Evolutionary conservation across 2,329 filamentous ascomycete species (phyloP).

Genomic region (Coniochaeta sp.): DNA sequence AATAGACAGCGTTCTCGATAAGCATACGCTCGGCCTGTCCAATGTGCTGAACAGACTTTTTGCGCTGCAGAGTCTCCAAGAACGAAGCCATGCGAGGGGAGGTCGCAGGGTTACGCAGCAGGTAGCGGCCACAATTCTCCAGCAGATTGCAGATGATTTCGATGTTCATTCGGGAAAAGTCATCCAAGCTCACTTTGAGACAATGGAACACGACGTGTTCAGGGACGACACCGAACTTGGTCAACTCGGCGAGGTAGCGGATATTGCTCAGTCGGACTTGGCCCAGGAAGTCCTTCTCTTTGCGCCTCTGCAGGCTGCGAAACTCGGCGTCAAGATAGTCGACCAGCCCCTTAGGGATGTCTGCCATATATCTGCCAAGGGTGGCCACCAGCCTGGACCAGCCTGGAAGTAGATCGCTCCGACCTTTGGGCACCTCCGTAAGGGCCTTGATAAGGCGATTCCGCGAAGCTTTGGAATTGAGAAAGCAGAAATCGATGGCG

Average conservation of each 20-base stretch:
- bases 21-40: slow-evolving; percentile 96
- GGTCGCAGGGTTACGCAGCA: slow-evolving; percentile 88
- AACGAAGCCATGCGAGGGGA: slow-evolving; percentile 90
- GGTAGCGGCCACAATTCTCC: slow-evolving; percentile 92
- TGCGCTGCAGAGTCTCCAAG: slow-evolving; percentile 87
- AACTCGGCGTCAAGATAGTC: slow-evolving; percentile 95
- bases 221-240: slow-evolving; percentile 95
- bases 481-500: slow-evolving; percentile 93
- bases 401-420: slow-evolving; percentile 80
- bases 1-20: slow-evolving; percentile 96
- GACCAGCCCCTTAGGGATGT: slow-evolving; percentile 86
- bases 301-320: slow-evolving; percentile 88
- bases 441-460: slow-evolving; percentile 90
- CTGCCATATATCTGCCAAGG: slow-evolving; percentile 85
- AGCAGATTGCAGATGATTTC: slow-evolving; percentile 95
- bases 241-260: slow-evolving; percentile 94
- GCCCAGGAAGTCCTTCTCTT: slow-evolving; percentile 94
- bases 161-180: slow-evolving; percentile 98
- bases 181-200: slow-evolving; percentile 92
- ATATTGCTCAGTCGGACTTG: slow-evolving; percentile 92
- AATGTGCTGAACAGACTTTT: slow-evolving; percentile 92
- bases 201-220: slow-evolving; percentile 99
- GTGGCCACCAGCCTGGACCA: slow-evolving; percentile 94
- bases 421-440: slow-evolving; percentile 90
- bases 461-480: slow-evolving; percentile 96